A percentile compares a stretch with the other conserved stretches of the same genome.
Conservation (phyloP, 148 eudicot species). For the Spergularia marina region DNA sequence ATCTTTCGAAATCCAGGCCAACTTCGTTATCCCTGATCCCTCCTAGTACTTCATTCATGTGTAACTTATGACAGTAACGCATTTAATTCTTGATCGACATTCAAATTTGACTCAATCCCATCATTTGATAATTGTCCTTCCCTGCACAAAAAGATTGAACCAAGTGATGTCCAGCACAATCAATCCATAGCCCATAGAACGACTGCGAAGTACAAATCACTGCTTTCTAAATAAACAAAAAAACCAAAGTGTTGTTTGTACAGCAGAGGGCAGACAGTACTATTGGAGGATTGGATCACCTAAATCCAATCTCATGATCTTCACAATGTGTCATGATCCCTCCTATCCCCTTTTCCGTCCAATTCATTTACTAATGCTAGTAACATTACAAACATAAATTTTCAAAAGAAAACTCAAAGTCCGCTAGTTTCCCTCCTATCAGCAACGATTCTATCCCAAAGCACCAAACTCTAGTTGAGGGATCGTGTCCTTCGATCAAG, state of each 20-base stretch:
- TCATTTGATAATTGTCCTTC: constrained; percentile 73
- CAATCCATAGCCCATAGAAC: background rate
- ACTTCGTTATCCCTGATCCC: too few relatives aligned
- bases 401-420: too few relatives aligned
- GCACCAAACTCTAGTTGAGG: background rate
- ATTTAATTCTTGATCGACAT: constrained; percentile 61
- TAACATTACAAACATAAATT: too few relatives aligned
- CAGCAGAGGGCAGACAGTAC: background rate
- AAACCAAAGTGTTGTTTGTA: background rate
- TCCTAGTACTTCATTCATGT: too few relatives aligned
- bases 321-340: too few relatives aligned
- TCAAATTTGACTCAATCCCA: constrained; percentile 84
- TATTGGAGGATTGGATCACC: too few relatives aligned
- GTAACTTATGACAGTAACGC: too few relatives aligned
- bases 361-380: background rate
- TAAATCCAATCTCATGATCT: too few relatives aligned
- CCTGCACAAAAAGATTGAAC: constrained; percentile 37
- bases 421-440: background rate
- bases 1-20: too few relatives aligned
- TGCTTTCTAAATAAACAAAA: too few relatives aligned
- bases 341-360: too few relatives aligned
- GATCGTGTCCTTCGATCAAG: too few relatives aligned
- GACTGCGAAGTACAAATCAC: background rate
- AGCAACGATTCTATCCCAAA: background rate
- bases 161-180: background rate